Evolutionary conservation across 2,329 filamentous ascomycete species (phyloP).

Genomic region (Ascochyta lentis): DNA sequence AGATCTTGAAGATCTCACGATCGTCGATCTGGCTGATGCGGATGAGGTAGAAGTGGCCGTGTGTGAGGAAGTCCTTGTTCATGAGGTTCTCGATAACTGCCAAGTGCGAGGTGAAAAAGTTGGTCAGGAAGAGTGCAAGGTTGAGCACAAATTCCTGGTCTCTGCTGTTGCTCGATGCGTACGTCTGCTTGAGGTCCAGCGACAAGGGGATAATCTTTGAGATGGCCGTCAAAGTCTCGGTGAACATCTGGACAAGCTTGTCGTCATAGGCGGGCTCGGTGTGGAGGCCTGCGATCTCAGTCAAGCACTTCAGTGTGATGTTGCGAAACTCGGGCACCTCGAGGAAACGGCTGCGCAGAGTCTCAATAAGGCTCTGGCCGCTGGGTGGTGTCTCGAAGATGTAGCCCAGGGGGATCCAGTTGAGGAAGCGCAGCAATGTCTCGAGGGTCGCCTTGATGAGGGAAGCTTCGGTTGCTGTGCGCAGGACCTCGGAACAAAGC

Average conservation of each 20-base stretch:
- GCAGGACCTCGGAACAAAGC: slow-evolving; percentile 93
- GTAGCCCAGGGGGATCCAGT: slow-evolving; percentile 98
- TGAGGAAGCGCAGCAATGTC: slow-evolving; percentile 93
- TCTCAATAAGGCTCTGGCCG: slow-evolving; percentile 78
- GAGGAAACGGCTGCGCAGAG: slow-evolving; percentile 87
- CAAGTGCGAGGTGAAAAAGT: slow-evolving; percentile 94
- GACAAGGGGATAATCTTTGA: slow-evolving; percentile 90
- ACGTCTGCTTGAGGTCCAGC: slow-evolving; percentile 89
- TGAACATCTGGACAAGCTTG: slow-evolving; percentile 98
- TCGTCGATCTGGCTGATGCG: slow-evolving; percentile 99
- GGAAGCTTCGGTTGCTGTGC: slow-evolving; percentile 84
- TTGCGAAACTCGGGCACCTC: slow-evolving; percentile 96
- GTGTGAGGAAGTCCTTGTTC: slow-evolving; percentile 91
- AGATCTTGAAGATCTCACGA: slow-evolving; percentile 99
- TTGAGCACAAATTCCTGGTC: slow-evolving; percentile 99
- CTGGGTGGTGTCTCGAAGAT: slow-evolving; percentile 88
- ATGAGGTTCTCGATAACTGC: slow-evolving; percentile 94
- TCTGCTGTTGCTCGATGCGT: slow-evolving; percentile 85
- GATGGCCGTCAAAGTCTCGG: slow-evolving; percentile 90
- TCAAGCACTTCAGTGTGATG: slow-evolving; percentile 93
- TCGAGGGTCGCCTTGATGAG: slow-evolving; percentile 96
- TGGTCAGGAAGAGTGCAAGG: slow-evolving; percentile 91
- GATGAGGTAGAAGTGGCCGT: slow-evolving; percentile 97
- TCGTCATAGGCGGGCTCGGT: slow-evolving; percentile 90
- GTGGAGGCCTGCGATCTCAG: slow-evolving; percentile 93